phyloP scores from a whole-genome alignment of 148 eudicot species.

The Selenicereus undatus region DNA sequence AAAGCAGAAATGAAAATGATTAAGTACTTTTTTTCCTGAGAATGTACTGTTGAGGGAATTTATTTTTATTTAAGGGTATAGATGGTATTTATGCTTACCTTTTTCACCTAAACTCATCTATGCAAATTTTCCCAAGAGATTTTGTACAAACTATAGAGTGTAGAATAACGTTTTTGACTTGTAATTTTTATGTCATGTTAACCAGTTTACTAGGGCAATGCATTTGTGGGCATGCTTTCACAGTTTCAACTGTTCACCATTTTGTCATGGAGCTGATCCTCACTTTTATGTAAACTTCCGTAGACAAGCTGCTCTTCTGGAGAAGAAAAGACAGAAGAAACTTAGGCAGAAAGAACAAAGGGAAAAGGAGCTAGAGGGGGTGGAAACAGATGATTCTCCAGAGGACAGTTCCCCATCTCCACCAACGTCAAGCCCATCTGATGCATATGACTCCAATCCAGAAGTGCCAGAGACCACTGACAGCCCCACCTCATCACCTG shows the following conservation, averaged over 20 bases:
- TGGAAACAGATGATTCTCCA: slow-evolving; percentile 32
- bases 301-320: slow-evolving; percentile 72
- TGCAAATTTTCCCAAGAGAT: too few species aligned
- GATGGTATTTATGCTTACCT: too few species aligned
- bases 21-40: neutral
- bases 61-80: too few species aligned
- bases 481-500: slow-evolving; percentile 29
- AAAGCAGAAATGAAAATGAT: neutral
- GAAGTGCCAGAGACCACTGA: slow-evolving; percentile 30
- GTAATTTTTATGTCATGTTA: neutral
- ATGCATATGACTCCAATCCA: slow-evolving; percentile 32
- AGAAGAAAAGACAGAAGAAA: slow-evolving; percentile 69
- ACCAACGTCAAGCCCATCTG: slow-evolving; percentile 34
- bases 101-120: too few species aligned
- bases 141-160: too few species aligned
- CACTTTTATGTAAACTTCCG: neutral
- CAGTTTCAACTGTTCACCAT: neutral
- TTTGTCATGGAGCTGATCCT: slow-evolving; percentile 12
- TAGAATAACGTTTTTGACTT: neutral
- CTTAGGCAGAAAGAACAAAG: slow-evolving; percentile 82
- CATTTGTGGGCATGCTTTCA: slow-evolving; percentile 2
- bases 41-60: neutral
- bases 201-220: neutral
- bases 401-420: slow-evolving; percentile 36
- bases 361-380: slow-evolving; percentile 47